Base-by-base conservation (phyloP, 805 yeast genomes). In the Kurtzmaniella cleridarum region DNA sequence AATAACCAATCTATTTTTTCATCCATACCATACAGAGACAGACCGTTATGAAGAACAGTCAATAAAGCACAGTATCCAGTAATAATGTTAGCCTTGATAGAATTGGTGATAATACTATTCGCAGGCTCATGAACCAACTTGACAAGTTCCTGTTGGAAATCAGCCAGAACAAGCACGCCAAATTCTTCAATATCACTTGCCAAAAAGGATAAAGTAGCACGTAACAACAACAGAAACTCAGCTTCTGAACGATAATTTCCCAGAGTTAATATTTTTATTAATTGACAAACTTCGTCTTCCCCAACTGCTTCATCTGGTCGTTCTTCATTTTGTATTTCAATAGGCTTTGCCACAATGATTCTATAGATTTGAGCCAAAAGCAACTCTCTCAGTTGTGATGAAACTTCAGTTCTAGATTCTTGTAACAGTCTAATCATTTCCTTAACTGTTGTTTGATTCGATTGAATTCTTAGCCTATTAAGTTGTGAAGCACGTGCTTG, bases 141-240 rank as follows among this genome's bases (percentile, higher is more conserved):
- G 40, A 51, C 52, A 13, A 68, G 48, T 23, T 45, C 41, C 3
- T 34, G 43, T 30, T 62, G 40, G 36, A 68, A 57, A 20, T 61
- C 71, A 2, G 57, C 46, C 27, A 60, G 50, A 5, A 57, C 59
- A 35, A 64, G 54, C 13, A 49, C 58, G 18, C 76, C 71, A 41
- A 73, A 71, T 39, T 75, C 79, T 38, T 76, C 80, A 9, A 72
- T 59, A 45, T 75, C 75, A 36, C 76, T 66, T n/a, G 65, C 64
- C 15, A 68, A 55, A 40, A 75, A 61, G 1, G 73, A 71, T 24
- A 66, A 56, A 12, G 63, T 41, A 10, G 73, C 62, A 41, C 76
- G 48, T 47, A 41, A 65, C 32, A 75, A 54, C 23, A 68, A 56
- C 29, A 68, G 50, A 36, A 66, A 67, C 45, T 75, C 79, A 28